Base-by-base conservation (phyloP, 352 stramenopile genomes). In the Phytophthora capsici region DNA sequence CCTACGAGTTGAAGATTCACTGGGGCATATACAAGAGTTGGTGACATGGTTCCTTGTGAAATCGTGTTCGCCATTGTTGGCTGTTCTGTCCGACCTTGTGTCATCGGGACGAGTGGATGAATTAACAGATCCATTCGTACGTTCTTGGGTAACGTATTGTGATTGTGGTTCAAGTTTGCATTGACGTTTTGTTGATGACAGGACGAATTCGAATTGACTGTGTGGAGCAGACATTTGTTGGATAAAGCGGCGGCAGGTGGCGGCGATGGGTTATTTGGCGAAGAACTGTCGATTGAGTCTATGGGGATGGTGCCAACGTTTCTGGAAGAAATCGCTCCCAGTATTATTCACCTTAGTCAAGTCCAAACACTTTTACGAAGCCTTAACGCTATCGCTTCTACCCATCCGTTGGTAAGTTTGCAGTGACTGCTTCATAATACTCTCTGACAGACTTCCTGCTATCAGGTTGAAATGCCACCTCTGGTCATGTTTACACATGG, bases 31-130 rank as follows among this genome's bases (percentile, higher is more conserved):
- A 22, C 51, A 73, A 28, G 30, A 66, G 17, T 32, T 93, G 16
- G 50, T 78, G 8, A 72, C 41, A 19, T 91, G 84, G 84, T 70
- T 93, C 26, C 66, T 93, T 25, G 65, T 86, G 1, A 84, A 83
- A 46, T 63, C 77, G 17, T 75, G 69, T n/a, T 66, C 60, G 14
- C 80, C 84, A 26, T 80, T 88, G n/a, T 43, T 93, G n/a, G 56
- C 56, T 32, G 63, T 74, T 0, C 52, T 93, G 28, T 83, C 84
- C 4, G 68, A 75, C n/a, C 80, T 90, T 30, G 62, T 88, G 8
- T 60, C 73, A 1, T 71, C 55, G 6, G 84, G 84, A 2, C 61
- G 72, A 36, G 75, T 89, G 20, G 53, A 70, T 9, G 56, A 89
- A 36, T 34, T 63, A 16, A 77, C 71, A 23, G 82, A 93, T 63